Conservation (phyloP, 2,329 filamentous ascomycete genomes). For the Decorospora gaudefroyi region DNA sequence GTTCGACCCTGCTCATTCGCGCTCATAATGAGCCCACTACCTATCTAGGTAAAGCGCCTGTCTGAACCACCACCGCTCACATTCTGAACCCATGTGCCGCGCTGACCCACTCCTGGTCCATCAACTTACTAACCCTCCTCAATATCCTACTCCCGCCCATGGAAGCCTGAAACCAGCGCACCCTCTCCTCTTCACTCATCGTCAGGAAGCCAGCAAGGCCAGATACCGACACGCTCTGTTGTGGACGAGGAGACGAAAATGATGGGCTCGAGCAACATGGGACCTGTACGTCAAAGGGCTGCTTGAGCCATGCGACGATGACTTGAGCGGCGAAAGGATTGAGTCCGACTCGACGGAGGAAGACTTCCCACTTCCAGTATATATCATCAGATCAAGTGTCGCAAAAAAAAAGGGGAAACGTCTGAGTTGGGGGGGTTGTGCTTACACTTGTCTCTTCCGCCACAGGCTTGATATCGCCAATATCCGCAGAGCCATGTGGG, state of each 20-base stretch:
- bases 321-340: constrained; percentile 74
- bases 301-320: constrained; percentile 54
- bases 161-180: constrained; percentile 55
- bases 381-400: background rate
- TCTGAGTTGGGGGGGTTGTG: too few species aligned
- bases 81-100: constrained; percentile 42
- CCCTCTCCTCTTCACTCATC: constrained; percentile 59
- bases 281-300: constrained; percentile 17
- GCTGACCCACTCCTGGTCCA: constrained; percentile 59
- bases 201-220: constrained; percentile 61
- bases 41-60: too few species aligned
- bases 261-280: constrained; percentile 11
- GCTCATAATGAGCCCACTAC: too few species aligned
- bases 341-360: constrained; percentile 67
- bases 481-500: constrained; percentile 32
- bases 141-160: constrained; percentile 62
- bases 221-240: constrained; percentile 20
- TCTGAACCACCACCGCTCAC: too few species aligned
- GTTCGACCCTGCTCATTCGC: too few species aligned
- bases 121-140: constrained; percentile 53
- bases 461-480: constrained; percentile 47
- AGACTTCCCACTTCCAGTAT: constrained; percentile 64
- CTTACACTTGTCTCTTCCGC: constrained; percentile 61
- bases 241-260: background rate
- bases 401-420: background rate